These are phyloP conservation scores for Ogataea angusta DNA, from an alignment of 805 yeast species.

Conservation along the genomic window DNA sequence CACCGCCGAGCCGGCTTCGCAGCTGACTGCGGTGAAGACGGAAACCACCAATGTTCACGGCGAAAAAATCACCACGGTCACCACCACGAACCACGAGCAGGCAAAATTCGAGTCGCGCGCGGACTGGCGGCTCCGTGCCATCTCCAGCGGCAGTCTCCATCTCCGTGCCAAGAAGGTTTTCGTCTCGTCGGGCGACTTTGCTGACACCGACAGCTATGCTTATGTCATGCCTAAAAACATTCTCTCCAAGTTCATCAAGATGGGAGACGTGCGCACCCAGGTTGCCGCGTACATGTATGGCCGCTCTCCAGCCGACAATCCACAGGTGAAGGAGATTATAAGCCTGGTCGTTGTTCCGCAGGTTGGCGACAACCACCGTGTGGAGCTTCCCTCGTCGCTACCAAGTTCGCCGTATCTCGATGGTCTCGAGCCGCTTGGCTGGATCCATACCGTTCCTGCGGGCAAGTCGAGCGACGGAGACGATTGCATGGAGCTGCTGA, in stretches of 20 bases:
- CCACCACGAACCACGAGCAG: slow-evolving; percentile 86
- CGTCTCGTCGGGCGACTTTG: slow-evolving; percentile 60
- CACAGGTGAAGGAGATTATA: slow-evolving; percentile 71
- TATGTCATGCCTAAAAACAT: slow-evolving; percentile 82
- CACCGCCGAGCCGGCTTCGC: slow-evolving; percentile 38
- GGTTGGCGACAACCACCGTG: slow-evolving; percentile 64
- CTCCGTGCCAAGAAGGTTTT: slow-evolving; percentile 73
- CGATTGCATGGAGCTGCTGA: slow-evolving; percentile 68
- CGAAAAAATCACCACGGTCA: slow-evolving; percentile 90
- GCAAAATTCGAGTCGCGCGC: slow-evolving; percentile 76
- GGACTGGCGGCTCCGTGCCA: slow-evolving; percentile 89
- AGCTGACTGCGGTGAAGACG: slow-evolving; percentile 74
- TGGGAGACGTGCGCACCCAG: slow-evolving; percentile 78
- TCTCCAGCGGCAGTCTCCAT: slow-evolving; percentile 70
- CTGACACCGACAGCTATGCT: slow-evolving; percentile 53
- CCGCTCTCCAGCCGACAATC: slow-evolving; percentile 66
- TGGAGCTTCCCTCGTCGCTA: slow-evolving; percentile 53
- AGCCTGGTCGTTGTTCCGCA: slow-evolving; percentile 84
- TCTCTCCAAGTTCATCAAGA: slow-evolving; percentile 69
- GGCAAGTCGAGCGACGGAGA: slow-evolving; percentile 52
- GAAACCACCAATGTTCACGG: slow-evolving; percentile 91
- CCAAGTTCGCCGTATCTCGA: slow-evolving; percentile 42
- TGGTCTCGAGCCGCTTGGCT: slow-evolving; percentile 79
- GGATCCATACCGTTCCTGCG: slow-evolving; percentile 87
- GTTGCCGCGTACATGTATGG: slow-evolving; percentile 84